Evolutionary conservation across 2,329 filamentous ascomycete species (phyloP), one percentile per base, ranked within the genome.

Genomic region (Diplodia scrobiculata): DNA sequence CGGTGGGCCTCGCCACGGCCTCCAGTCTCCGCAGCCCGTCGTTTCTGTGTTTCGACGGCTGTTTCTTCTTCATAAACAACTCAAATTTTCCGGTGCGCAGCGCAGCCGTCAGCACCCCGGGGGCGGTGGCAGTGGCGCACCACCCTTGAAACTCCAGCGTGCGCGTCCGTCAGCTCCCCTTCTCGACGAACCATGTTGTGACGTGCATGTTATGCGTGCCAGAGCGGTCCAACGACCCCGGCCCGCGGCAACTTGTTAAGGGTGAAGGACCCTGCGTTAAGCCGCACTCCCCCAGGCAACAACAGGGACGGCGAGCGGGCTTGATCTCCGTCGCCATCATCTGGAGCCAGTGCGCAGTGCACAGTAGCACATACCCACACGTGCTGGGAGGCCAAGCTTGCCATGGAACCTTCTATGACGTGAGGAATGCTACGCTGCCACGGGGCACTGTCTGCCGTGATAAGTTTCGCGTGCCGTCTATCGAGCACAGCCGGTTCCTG

Each of bases 51-150:
- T 62, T 62, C 58, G 58, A 34, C 58, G 41, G 58, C 13, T 50
- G 58, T 62, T 62, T 62, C 58, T 25, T 50, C 58, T 60, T 48
- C 38, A 60, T 60, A 60, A 60, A 60, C 55, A 60, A 48, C 55
- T 62, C 58, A 62, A 62, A 62, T 36, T 36, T 21, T 50, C 27
- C 58, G 58, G 38, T 50, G 58, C 58, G 45, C 58, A 9, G 58
- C 58, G 45, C 41, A 41, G 55, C 38, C 27, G 38, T 48, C 38
- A 32, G 55, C 41, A 32, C 21, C n/a, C 54, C 25, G 19, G 54
- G 36, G 21, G 11, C 54, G 11, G 54, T 45, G 38, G 25, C 38
- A 47, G 54, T 27, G 54, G 54, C 54, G 54, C 25, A 38, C 55
- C 17, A 14, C n/a, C 38, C 25, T 62, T 47, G 41, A 62, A 62